Conservation (phyloP, 2,329 filamentous ascomycete genomes). For the Monilinia polystroma region DNA sequence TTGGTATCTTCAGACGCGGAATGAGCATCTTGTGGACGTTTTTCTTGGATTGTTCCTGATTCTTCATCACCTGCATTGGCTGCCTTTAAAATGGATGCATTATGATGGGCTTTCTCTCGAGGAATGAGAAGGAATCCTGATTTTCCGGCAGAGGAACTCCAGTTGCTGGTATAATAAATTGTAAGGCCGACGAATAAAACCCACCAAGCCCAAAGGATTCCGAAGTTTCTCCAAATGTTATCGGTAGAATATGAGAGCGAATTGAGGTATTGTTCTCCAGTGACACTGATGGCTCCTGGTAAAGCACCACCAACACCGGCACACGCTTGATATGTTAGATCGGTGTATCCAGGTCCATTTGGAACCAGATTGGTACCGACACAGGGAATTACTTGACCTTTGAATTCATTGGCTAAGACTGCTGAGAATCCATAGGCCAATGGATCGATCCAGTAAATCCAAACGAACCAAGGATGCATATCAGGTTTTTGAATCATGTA, state of each 20-base stretch:
- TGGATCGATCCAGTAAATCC: slow-evolving; percentile 65
- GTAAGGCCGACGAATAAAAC: slow-evolving; percentile 58
- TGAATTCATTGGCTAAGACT: slow-evolving; percentile 69
- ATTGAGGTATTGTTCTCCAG: slow-evolving; percentile 56
- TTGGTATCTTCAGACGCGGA: slow-evolving; percentile 30
- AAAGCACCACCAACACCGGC: slow-evolving; percentile 57
- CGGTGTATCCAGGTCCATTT: slow-evolving; percentile 48
- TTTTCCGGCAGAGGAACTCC: slow-evolving; percentile 53
- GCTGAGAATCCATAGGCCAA: slow-evolving; percentile 69
- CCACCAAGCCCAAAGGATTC: slow-evolving; percentile 63
- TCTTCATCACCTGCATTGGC: slow-evolving; percentile 50
- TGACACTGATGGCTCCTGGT: slow-evolving; percentile 50
- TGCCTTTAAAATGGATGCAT: slow-evolving; percentile 34
- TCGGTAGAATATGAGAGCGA: slow-evolving; percentile 53
- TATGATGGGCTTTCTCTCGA: slow-evolving; percentile 53
- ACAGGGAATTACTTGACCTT: slow-evolving; percentile 54
- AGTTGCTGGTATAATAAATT: slow-evolving; percentile 55
- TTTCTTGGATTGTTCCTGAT: slow-evolving; percentile 33
- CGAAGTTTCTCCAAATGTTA: slow-evolving; percentile 61
- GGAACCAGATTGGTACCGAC: slow-evolving; percentile 52
- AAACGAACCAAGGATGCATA: slow-evolving; percentile 64
- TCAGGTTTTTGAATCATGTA: slow-evolving; percentile 62
- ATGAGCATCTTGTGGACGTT: slow-evolving; percentile 23
- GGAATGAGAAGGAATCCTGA: slow-evolving; percentile 60
- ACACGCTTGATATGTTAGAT: slow-evolving; percentile 50